A percentile compares a stretch with the other conserved stretches of the same genome.
Conservation (phyloP, 2,329 filamentous ascomycete genomes). For the Septoria linicola region DNA sequence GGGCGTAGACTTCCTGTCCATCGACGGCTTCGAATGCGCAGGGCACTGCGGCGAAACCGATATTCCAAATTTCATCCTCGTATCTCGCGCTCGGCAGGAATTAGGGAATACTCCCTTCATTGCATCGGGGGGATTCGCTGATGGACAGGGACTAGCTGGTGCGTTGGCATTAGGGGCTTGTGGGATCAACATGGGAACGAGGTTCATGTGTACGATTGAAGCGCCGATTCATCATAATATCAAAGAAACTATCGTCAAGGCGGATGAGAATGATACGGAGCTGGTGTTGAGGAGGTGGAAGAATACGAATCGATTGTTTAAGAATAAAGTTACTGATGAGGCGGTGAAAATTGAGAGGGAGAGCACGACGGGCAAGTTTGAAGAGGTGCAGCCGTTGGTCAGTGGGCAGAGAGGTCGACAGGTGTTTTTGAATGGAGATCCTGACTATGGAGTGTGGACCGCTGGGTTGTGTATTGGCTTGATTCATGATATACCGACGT, state of each 20-base stretch:
- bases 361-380: slow-evolving; percentile 80
- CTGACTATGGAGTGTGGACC: slow-evolving; percentile 93
- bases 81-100: slow-evolving; percentile 77
- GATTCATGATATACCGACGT: slow-evolving; percentile 51
- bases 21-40: slow-evolving; percentile 95
- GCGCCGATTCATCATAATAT: slow-evolving; percentile 87
- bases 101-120: slow-evolving; percentile 86
- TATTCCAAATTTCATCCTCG: slow-evolving; percentile 83
- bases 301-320: slow-evolving; percentile 84
- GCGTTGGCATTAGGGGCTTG: slow-evolving; percentile 84
- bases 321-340: slow-evolving; percentile 79
- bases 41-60: slow-evolving; percentile 82
- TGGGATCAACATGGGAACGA: slow-evolving; percentile 95
- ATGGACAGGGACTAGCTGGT: slow-evolving; percentile 86
- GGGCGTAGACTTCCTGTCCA: slow-evolving; percentile 90
- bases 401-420: slow-evolving; percentile 85
- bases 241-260: slow-evolving; percentile 84
- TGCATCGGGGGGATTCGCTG: slow-evolving; percentile 88
- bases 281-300: slow-evolving; percentile 84
- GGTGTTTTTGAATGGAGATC: slow-evolving; percentile 90
- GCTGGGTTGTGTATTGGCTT: slow-evolving; percentile 81
- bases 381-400: slow-evolving; percentile 79
- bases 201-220: slow-evolving; percentile 90
- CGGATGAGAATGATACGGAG: slow-evolving; percentile 84
- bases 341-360: slow-evolving; percentile 78